Evolutionary conservation across 331 rosid genomes (phyloP), one percentile per base, ranked within the genome.

Genomic region (Telfairia occidentalis): DNA sequence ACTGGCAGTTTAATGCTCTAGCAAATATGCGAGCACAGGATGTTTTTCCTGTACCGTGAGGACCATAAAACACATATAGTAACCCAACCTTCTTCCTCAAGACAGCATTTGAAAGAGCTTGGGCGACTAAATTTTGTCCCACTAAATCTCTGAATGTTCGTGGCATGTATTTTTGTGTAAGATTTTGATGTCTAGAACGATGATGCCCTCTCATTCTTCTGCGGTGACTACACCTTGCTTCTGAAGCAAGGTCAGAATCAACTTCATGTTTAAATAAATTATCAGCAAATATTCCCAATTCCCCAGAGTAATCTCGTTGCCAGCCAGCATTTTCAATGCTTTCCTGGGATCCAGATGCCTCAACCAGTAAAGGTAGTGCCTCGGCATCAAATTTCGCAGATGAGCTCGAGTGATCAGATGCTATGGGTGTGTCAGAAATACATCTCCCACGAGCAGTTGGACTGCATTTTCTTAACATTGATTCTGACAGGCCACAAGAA

Each of bases 11-110:
- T 77, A 95, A 83, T 81, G 99, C 97, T 84, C 92, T 86, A 10
- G 99, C 91, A 83, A 95, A 90, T 77, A 95, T 83, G 29, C 92
- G 99, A 75, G 99, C 99, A 76, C 89, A 88, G 3, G 99, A 92
- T 13, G 97, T 95, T 81, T 95, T 95, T 42, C 99, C 99, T 1
- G 97, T 95, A 64, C 99, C 99, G 79, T 90, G 99, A 67, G 99
- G 97, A 74, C 99, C 99, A 73, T 92, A 87, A 86, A 95, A 95
- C 77, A 92, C 97, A 78, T 95, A 95, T 29, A 95, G 78, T 81
- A 95, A 74, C 21, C 99, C 99, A 79, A 95, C 89, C 79, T 89
- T 95, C 86, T 88, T 90, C 77, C 15, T 90, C 32, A 71, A 67
- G 67, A 89, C 97, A 48, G 99, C 97, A 80, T 92, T 95, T 24